Base-by-base conservation (phyloP, 164 flowering plant genomes). In the Aristolochia fimbriata region DNA sequence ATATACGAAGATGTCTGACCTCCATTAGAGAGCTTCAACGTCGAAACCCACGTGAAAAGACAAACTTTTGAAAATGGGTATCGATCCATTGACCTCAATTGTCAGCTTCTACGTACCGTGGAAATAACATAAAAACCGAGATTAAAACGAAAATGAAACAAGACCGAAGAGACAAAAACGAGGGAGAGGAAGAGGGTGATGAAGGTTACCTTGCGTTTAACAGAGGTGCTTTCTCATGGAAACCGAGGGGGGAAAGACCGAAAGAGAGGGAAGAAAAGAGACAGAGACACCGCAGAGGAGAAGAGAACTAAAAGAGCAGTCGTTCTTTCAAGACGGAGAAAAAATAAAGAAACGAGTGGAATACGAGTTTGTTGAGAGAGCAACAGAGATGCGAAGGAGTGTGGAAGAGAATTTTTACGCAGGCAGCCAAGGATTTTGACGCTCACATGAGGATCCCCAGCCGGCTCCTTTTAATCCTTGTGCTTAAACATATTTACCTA, bases 181-280 rank as follows among this genome's bases (percentile, higher is more conserved):
- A 54, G 57, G 1, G 3, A 53, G 57, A 56, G 84, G 15, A 66
- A 74, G 62, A 7, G 85, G 82, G 65, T 78, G 58, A 81, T 80
- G 70, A 74, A 72, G 1, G 20, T 49, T 49, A 49, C 52, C 52
- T 20, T 49, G 52, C 22, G 22, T 49, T 49, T 20, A 49, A 49
- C 19, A 37, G 43, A 37, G 43, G 52, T 49, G 19, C 16, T 20
- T 17, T 49, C 20, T 17, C 52, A 49, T 49, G 52, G 52, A 49
- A 49, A 19, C 6, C 8, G 19, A 17, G 20, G 20, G 19, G 19
- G 52, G 19, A 13, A 49, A n/a, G n/a, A n/a, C n/a, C n/a, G n/a
- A n/a, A n/a, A 20, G 52, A 20, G 52, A 49, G 52, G 22, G 22
- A 49, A 49, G 43, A 49, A 49, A 20, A 4, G 52, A 49, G 52